Evolutionary conservation across 2,329 filamentous ascomycete species (phyloP), one percentile per base, ranked within the genome.

Genomic region (Ascochyta koolunga): DNA sequence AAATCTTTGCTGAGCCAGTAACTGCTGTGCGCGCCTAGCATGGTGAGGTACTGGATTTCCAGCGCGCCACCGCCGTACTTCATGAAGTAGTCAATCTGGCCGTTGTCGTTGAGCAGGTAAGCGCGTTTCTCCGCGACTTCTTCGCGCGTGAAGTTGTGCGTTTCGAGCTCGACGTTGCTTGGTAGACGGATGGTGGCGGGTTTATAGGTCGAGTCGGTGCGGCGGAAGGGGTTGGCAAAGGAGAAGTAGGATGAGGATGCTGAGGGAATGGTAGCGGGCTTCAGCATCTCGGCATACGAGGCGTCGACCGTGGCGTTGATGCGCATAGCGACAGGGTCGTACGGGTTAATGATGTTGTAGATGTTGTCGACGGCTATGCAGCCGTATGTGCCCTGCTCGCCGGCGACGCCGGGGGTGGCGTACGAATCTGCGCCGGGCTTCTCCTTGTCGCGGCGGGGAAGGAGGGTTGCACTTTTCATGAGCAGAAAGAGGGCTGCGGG

Each of bases 11-110:
- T 87, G 2, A 86, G 83, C 95, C 95, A 99, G 74, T 99, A 99
- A 71, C 90, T 93, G 50, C 90, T 92, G 75, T 99, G 95, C 8
- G 95, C 95, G 52, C 91, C 90, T 49, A 99, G 78, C 95, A 99
- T 99, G 63, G 96, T 97, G 31, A 98, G 77, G 71, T 99, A 99
- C 76, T 98, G 93, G 21, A 97, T 92, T 75, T 96, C 95, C 31
- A 99, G 79, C 4, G 93, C 89, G 0, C 95, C 95, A 1, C 90
- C 89, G 0, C 91, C 90, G 7, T 91, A 92, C 42, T 86, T 86
- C 42, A 99, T 78, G 66, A 89, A 96, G 75, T 86, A 99, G 72
- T 99, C 95, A 35, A 99, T 88, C 76, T 99, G 95, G 0, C 93
- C 93, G 62, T 98, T 98, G 66, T 99, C 95, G 64, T 99, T 99